A percentile compares a stretch with the other conserved stretches of the same genome.
These are phyloP conservation scores for Fusarium marasasianum DNA, from an alignment of 2,329 filamentous ascomycete species.

Conservation along the genomic window DNA sequence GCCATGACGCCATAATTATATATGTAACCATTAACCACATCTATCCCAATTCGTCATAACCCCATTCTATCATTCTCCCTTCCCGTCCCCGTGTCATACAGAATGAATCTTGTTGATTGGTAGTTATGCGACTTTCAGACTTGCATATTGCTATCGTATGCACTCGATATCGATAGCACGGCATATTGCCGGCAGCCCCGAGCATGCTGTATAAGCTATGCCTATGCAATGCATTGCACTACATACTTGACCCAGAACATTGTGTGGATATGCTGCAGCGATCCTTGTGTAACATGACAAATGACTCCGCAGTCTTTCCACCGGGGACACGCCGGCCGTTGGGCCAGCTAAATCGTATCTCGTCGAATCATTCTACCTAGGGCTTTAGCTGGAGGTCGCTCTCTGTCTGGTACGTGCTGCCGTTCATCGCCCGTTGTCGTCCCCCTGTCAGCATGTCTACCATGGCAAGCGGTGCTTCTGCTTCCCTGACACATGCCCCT, in stretches of 20 bases:
- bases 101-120: not conserved
- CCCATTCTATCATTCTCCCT: not conserved
- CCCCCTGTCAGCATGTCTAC: conserved; percentile 11
- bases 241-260: conserved; percentile 5
- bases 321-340: conserved; percentile 16
- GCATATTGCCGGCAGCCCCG: conserved; percentile 18
- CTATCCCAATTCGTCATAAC: not conserved
- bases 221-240: not conserved
- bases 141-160: conserved; percentile 1
- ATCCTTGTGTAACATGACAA: conserved; percentile 34
- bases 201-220: not conserved
- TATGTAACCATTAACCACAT: not conserved
- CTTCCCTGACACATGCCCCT: not conserved
- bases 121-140: not conserved
- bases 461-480: not conserved
- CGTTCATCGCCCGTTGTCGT: not conserved
- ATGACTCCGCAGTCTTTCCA: conserved; percentile 7
- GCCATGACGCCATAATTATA: not conserved
- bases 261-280: conserved; percentile 2
- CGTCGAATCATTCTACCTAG: not conserved
- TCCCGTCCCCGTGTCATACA: not conserved
- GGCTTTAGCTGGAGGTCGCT: conserved; percentile 4
- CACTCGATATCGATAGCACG: not conserved
- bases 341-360: conserved; percentile 1
- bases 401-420: not conserved